Base-by-base conservation (phyloP, 148 eudicot genomes). In the Beta vulgaris region DNA sequence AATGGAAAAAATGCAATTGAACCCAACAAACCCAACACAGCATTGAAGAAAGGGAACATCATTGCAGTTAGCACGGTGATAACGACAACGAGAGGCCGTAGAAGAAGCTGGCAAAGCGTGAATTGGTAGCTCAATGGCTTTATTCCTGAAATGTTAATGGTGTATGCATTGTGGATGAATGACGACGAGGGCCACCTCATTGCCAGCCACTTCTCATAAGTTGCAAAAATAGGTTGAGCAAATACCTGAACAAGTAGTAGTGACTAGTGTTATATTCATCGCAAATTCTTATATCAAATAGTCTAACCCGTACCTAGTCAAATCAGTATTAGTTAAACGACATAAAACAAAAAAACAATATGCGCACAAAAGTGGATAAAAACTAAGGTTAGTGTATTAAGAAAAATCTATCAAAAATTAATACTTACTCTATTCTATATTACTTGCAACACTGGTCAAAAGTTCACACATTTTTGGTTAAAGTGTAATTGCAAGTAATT, bases 41-140 rank as follows among this genome's bases (percentile, higher is more conserved):
- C 79, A 28, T 80, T 80, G 76, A 76, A 80, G 66, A 75, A 80
- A 0, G 83, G 83, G 48, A 76, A 69, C 67, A 75, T 76, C 79
- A 80, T 76, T 40, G 83, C 76, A 9, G 74, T 80, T 16, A 80
- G 18, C 4, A 71, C 46, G 23, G 83, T 80, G 39, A 76, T 12
- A 16, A 72, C 29, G 1, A 80, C 79, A 0, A 64, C 2, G 1
- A 76, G 34, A 4, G 79, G 75, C 6, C 83, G 58, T 3, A 75
- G 67, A 43, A 80, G 48, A 25, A 75, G 76, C 61, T 65, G 19
- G 13, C 79, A 80, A 1, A 71, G 60, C 8, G 72, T 80, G 76
- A 75, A 75, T 35, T 75, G 65, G 58, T 23, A 59, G 49, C 44
- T 7, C 19, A 62, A 37, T 26, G 72, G 3, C 68, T 71, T 71